Evolutionary conservation across 108 stramenopile species (phyloP).

Genomic region (Conticribra weissflogii): DNA sequence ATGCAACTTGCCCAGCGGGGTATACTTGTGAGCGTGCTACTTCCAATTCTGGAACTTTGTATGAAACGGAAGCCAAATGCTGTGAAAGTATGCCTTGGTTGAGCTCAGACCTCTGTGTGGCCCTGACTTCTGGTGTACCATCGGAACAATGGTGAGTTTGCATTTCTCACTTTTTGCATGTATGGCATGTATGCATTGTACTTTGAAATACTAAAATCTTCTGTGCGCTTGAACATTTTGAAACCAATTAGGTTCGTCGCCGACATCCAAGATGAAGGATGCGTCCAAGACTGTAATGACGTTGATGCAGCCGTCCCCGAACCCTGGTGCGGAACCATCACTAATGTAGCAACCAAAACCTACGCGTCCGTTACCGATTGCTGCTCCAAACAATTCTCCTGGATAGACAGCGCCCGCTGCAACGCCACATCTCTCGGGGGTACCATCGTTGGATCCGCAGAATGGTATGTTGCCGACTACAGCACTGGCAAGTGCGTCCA

Average conservation of each 20-base stretch:
- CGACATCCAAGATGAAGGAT: background rate
- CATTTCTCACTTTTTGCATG: too few species aligned
- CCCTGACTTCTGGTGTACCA: background rate
- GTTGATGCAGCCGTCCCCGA: background rate
- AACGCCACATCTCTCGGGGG: background rate
- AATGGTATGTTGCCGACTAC: background rate
- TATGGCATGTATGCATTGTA: too few species aligned
- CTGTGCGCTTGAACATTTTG: too few species aligned
- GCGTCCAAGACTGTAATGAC: background rate
- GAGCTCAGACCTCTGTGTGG: background rate
- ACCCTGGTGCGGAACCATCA: background rate
- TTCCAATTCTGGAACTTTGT: background rate
- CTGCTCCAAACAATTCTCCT: background rate
- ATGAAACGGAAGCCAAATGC: background rate
- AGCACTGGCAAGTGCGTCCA: background rate
- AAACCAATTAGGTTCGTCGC: too few species aligned
- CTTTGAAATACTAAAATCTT: too few species aligned
- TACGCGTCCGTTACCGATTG: background rate
- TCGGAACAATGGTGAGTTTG: background rate
- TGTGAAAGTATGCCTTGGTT: background rate
- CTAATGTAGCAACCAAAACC: background rate
- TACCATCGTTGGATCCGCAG: background rate
- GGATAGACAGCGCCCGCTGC: background rate
- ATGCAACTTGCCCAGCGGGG: background rate
- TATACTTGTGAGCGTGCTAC: background rate